Evolutionary conservation across 805 yeast genomes (phyloP).

Genomic region (Zygosaccharomyces siamensis): DNA sequence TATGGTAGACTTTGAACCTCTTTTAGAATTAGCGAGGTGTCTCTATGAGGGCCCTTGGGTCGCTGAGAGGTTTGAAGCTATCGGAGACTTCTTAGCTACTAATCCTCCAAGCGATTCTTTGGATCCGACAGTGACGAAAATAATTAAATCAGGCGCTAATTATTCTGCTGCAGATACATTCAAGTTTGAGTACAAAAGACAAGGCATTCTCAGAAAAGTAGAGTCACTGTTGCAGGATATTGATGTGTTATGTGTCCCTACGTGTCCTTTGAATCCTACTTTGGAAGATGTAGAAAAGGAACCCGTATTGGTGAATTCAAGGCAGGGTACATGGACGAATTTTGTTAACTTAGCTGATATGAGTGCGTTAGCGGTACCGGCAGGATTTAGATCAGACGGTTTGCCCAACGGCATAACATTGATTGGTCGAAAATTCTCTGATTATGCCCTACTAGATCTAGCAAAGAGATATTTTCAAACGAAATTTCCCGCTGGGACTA

Average conservation of each 20-base stretch:
- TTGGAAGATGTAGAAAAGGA: constrained; percentile 66
- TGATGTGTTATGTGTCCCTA: constrained; percentile 84
- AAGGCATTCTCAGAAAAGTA: constrained; percentile 66
- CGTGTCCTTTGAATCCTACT: constrained; percentile 89
- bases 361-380: constrained; percentile 88
- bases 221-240: constrained; percentile 48
- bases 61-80: constrained; percentile 86
- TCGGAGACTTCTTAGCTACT: constrained; percentile 62
- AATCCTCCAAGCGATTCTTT: constrained; percentile 65
- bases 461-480: constrained; percentile 65
- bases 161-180: constrained; percentile 80
- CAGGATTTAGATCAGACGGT: constrained; percentile 83
- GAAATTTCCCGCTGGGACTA: constrained; percentile 41
- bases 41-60: constrained; percentile 99
- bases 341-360: constrained; percentile 92
- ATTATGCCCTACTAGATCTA: constrained; percentile 79
- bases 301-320: constrained; percentile 78
- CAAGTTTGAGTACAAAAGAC: constrained; percentile 81
- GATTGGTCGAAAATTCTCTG: constrained; percentile 76
- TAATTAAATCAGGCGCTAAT: constrained; percentile 73
- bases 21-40: constrained; percentile 77
- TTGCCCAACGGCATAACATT: constrained; percentile 88
- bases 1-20: constrained; percentile 65
- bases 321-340: constrained; percentile 97
- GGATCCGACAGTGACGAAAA: constrained; percentile 77